Evolutionary conservation across 768 basidiomycete species (phyloP), one percentile per base, ranked within the genome.

Genomic region (Cystobasidiopsis lactophilus): DNA sequence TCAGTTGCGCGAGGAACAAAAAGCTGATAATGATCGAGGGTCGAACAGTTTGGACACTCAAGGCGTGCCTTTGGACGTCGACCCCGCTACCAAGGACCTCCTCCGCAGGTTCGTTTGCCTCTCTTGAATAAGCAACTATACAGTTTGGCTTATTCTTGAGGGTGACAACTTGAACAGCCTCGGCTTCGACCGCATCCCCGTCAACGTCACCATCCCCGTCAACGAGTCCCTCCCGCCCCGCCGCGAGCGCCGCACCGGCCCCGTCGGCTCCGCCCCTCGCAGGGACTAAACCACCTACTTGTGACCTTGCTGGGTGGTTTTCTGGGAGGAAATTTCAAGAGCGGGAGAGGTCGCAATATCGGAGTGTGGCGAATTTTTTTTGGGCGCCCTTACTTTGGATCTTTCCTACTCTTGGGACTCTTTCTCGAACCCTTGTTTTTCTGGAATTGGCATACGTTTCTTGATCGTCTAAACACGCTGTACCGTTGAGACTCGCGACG

Each of bases 141-240:
- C 24, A 10, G 38, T 52, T 30, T 30, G 13, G 40, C 37, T 50
- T 5, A 38, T 43, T 13, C 80, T 98, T 65, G 81, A 96, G 63
- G 75, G 77, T 57, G 71, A n/a, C n/a, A n/a, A n/a, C n/a, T n/a
- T n/a, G n/a, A n/a, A n/a, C n/a, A n/a, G 80, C 31, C 78, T 98
- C 68, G 91, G 93, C 77, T 88, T 96, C 69, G 93, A 93, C 68
- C 74, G 74, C n/a, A 79, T 98, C 69, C 66, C 74, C 50, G 81
- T 85, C 68, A 79, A 61, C 56, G 75, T 88, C 58, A 74, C 78
- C 52, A 68, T 65, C 35, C 79, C 79, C 55, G 73, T 80, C 40
- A 68, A 77, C 51, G 40, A 47, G 10, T 24, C 33, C 23, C 24
- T 46, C 14, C 30, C 24, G 3, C n/a, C 24, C 27, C 38, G 47